Base-by-base conservation (phyloP, 352 stramenopile species). In the Aphanomyces invadans region DNA sequence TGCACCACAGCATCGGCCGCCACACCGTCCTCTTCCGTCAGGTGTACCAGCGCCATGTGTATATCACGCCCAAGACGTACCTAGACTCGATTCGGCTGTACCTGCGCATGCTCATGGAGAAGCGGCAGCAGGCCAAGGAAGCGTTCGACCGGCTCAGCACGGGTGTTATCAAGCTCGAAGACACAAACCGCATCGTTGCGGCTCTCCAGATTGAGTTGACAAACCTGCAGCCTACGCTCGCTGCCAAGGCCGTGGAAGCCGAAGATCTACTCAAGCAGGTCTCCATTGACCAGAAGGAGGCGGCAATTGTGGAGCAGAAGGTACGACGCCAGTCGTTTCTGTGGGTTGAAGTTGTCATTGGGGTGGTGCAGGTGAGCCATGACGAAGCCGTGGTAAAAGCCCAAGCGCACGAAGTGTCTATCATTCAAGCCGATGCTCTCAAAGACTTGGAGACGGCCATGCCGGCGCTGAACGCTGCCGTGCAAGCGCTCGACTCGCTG, bases 21-120 rank as follows among this genome's bases (percentile, higher is more conserved):
- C 83, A 93, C 36, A 80, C 87, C 4, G 82, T 93, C 2, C 68
- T 80, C 17, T 98, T 98, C 69, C 89, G 92, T 29, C 75, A 83
- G 0, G 87, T 97, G 62, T 70, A 97, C n/a, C 79, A 95, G 56
- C 77, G 95, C 11, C 78, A 92, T 39, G 90, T 98, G 52, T 98
- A 98, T 77, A 98, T 90, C n/a, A 98, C 95, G 3, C 95, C 95
- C 0, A 98, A 98, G 70, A 93, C 74, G 19, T 98, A 98, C 68
- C 68, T 98, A 26, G 95, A 98, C 70, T 77, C 98, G n/a, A 98
- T 98, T 66, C 78, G 86, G 12, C 71, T 98, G 56, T 98, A 98
- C 65, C 77, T 92, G 21, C 93, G 84, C 48, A 96, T 97, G 88
- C 79, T 98, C 2, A 77, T 88, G n/a, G 80, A 95, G 64, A 92